These are phyloP conservation scores for Carex cristatella DNA, from an alignment of 176 grass and related monocot genomes.

Conservation along the genomic window DNA sequence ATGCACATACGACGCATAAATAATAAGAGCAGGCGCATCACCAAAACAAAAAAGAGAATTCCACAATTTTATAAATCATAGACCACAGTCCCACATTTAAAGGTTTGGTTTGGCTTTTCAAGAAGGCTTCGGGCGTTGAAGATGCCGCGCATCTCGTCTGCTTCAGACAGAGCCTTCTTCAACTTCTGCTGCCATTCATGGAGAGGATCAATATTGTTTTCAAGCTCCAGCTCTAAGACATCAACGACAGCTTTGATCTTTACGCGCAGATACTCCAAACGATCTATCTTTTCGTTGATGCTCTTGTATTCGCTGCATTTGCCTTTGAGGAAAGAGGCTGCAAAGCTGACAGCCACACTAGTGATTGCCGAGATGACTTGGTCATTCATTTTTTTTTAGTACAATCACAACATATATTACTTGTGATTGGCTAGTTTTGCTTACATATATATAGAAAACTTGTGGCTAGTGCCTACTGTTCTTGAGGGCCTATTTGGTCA, in stretches of 20 bases:
- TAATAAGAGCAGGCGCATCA: no score
- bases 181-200: background rate
- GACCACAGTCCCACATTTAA: no score
- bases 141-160: background rate
- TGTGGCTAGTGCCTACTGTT: no score
- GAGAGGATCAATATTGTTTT: background rate
- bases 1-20: no score
- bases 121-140: no score
- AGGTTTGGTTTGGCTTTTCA: no score
- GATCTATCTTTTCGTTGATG: background rate
- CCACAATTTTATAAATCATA: no score
- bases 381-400: background rate
- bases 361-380: background rate
- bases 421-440: background rate
- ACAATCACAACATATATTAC: background rate
- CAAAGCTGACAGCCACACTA: background rate
- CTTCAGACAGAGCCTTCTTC: no score
- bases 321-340: background rate
- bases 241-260: slow-evolving; percentile 6
- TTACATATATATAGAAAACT: no score
- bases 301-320: background rate
- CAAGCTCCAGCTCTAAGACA: background rate
- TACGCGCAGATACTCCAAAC: slow-evolving; percentile 17
- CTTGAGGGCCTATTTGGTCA: no score
- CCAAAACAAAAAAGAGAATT: no score